Conservation (phyloP, 2,329 filamentous ascomycete species). For the Albifimbria verrucaria region DNA sequence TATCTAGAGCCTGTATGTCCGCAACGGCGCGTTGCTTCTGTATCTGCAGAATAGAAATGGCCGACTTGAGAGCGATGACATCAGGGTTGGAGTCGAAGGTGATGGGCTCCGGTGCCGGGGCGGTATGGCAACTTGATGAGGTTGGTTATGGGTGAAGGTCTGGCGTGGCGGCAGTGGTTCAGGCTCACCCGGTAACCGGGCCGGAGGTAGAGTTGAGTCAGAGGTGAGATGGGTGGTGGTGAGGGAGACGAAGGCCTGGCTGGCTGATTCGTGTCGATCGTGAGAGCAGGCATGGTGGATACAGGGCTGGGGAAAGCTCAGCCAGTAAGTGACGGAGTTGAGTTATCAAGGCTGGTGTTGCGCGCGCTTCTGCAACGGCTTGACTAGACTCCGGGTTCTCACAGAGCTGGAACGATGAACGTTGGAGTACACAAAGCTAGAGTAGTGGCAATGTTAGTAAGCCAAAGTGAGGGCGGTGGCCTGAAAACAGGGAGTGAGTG, state of each 20-base stretch:
- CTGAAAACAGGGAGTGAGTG: too few species aligned
- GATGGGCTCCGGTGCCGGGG: constrained; percentile 49
- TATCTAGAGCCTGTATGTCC: constrained; percentile 69
- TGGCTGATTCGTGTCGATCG: constrained; percentile 23
- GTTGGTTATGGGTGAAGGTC: constrained; percentile 43
- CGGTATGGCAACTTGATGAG: constrained; percentile 35
- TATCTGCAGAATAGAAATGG: constrained; percentile 82
- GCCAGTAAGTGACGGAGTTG: background rate
- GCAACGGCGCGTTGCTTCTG: constrained; percentile 74
- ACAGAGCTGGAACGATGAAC: too few species aligned
- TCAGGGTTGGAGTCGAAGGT: constrained; percentile 71
- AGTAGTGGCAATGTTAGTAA: too few species aligned
- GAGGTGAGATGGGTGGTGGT: constrained; percentile 51
- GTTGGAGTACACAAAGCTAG: too few species aligned
- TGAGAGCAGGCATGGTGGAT: constrained; percentile 28
- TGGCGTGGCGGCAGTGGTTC: constrained; percentile 26
- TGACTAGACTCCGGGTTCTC: too few species aligned
- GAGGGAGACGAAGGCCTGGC: constrained; percentile 41
- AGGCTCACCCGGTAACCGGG: constrained; percentile 22
- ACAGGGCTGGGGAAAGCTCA: background rate
- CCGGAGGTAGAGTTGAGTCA: constrained; percentile 45
- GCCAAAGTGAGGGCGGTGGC: too few species aligned
- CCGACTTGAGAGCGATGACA: constrained; percentile 79
- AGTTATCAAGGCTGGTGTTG: too few species aligned
- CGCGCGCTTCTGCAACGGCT: too few species aligned